phyloP scores from a whole-genome alignment of 2,329 filamentous ascomycete species.

The Epichloe typhina region DNA sequence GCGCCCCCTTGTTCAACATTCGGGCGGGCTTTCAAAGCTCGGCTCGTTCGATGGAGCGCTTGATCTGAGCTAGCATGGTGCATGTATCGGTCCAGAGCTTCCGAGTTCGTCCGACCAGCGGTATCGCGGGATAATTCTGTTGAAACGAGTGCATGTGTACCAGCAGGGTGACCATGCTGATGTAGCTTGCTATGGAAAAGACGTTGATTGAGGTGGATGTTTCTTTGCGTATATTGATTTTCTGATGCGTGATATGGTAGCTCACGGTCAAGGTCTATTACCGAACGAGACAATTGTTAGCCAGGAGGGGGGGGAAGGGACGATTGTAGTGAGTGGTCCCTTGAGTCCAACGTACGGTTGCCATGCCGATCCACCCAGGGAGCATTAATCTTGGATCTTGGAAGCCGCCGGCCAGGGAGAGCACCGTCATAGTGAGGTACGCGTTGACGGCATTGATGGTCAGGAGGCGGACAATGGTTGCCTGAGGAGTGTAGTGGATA shows the following conservation, averaged over 20 bases:
- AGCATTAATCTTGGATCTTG: conserved; percentile 58
- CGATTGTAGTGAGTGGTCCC: no score
- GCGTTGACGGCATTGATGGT: conserved; percentile 63
- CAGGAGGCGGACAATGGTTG: conserved; percentile 66
- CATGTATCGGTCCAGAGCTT: conserved; percentile 22
- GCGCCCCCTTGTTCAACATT: no score
- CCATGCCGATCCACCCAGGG: conserved; percentile 67
- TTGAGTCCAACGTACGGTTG: conserved; percentile 40
- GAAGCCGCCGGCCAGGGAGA: conserved; percentile 57
- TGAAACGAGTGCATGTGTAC: conserved; percentile 52
- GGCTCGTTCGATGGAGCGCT: conserved; percentile 18
- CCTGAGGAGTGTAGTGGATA: conserved; percentile 69
- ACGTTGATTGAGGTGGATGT: conserved; percentile 66
- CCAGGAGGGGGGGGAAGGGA: no score
- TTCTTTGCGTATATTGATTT: conserved; percentile 68
- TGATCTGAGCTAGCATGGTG: conserved; percentile 16
- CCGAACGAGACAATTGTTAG: background rate
- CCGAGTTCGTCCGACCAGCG: conserved; percentile 32
- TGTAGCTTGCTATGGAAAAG: conserved; percentile 63
- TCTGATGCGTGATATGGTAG: conserved; percentile 66
- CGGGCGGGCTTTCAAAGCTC: conserved; percentile 12
- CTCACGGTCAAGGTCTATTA: conserved; percentile 54
- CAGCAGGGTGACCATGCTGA: conserved; percentile 59
- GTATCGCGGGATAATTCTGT: conserved; percentile 47
- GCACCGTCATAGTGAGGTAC: conserved; percentile 59